Conservation (phyloP, 805 yeast genomes). For the Candida maesae region DNA sequence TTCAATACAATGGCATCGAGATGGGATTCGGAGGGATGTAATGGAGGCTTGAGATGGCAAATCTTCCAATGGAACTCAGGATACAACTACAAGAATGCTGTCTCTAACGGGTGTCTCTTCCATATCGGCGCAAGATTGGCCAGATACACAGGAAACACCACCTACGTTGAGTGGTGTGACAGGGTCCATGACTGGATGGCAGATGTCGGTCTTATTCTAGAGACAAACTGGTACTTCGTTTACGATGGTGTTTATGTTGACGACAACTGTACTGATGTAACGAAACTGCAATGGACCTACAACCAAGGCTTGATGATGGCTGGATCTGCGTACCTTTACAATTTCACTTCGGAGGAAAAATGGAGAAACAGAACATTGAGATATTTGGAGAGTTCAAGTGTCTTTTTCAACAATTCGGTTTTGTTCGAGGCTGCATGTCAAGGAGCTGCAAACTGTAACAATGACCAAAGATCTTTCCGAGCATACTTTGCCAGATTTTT, state of each 20-base stretch:
- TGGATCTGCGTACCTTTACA: slow-evolving; percentile 67
- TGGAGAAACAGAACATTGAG: slow-evolving; percentile 56
- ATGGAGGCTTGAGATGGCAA: slow-evolving; percentile 91
- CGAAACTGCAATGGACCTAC: slow-evolving; percentile 66
- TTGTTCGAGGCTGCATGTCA: slow-evolving; percentile 77
- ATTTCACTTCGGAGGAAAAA: slow-evolving; percentile 50
- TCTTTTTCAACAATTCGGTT: slow-evolving; percentile 53
- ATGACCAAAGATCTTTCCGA: slow-evolving; percentile 72
- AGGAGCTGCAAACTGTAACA: slow-evolving; percentile 51
- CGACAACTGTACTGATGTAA: slow-evolving; percentile 47
- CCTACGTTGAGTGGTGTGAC: slow-evolving; percentile 72
- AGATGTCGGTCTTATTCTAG: slow-evolving; percentile 41
- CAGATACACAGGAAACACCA: slow-evolving; percentile 66
- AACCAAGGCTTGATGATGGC: slow-evolving; percentile 66
- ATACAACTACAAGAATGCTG: slow-evolving; percentile 81
- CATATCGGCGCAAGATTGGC: slow-evolving; percentile 80
- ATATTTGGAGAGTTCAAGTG: slow-evolving; percentile 45
- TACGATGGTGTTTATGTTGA: slow-evolving; percentile 58
- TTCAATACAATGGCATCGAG: slow-evolving; percentile 78
- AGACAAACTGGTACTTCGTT: slow-evolving; percentile 39
- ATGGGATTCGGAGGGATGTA: slow-evolving; percentile 65
- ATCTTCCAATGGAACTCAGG: slow-evolving; percentile 87
- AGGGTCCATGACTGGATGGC: slow-evolving; percentile 73
- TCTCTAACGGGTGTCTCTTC: slow-evolving; percentile 81
- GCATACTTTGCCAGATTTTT: slow-evolving; percentile 65